Conservation (phyloP, 73 alveolate genomes). For the Blepharisma stoltei region DNA sequence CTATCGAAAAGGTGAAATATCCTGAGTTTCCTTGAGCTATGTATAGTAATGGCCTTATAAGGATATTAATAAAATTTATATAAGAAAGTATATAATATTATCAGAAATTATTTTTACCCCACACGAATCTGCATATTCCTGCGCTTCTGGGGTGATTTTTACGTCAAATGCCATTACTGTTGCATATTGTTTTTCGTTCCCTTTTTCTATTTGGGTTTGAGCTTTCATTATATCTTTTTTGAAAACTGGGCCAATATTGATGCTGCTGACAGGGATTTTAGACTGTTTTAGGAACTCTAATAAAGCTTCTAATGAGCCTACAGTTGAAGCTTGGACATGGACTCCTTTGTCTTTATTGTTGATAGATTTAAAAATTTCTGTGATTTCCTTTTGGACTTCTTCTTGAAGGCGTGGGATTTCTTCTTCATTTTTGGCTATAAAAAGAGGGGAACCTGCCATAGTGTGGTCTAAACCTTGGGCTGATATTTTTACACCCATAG, state of each 20-base stretch:
- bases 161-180: slow-evolving; percentile 97
- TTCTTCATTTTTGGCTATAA: slow-evolving; percentile 83
- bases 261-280: slow-evolving; percentile 88
- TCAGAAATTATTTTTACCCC: slow-evolving; percentile 95
- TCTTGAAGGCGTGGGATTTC: slow-evolving; percentile 84
- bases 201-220: slow-evolving; percentile 5
- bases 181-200: slow-evolving; percentile 77
- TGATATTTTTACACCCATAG: slow-evolving; percentile 97
- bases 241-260: slow-evolving; percentile 93
- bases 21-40: too few species aligned
- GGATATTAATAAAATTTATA: too few species aligned
- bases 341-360: slow-evolving; percentile 91
- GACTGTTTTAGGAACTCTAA: slow-evolving; percentile 79
- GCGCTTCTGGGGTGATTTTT: slow-evolving; percentile 97
- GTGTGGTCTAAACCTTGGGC: slow-evolving; percentile 97
- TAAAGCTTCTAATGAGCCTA: slow-evolving; percentile 98
- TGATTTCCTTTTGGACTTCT: slow-evolving; percentile 77
- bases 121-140: slow-evolving; percentile 93
- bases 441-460: slow-evolving; percentile 96
- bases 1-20: slow-evolving; percentile 90
- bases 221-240: slow-evolving; percentile 95
- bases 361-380: slow-evolving; percentile 84
- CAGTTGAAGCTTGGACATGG: slow-evolving; percentile 96
- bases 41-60: too few species aligned
- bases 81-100: slow-evolving; percentile 96